Percentiles rank a stretch among this genome's conserved stretches.
phyloP scores from a whole-genome alignment of 345 rosid species.

The Durio zibethinus region DNA sequence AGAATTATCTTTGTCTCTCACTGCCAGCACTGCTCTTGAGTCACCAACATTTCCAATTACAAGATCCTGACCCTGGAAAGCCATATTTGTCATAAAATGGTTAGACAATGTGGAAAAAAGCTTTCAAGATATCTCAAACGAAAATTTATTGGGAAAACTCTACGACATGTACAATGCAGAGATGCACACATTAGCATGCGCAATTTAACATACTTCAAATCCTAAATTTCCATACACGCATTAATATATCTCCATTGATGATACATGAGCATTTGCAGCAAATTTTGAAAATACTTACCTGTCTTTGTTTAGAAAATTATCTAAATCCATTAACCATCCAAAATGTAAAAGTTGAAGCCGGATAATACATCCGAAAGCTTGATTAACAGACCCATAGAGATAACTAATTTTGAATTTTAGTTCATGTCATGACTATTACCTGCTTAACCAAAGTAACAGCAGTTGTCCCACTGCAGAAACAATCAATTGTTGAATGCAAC shows the following conservation, averaged over 20 bases:
- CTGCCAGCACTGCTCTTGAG: slow-evolving; percentile 90
- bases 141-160: not conserved
- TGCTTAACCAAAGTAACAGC: slow-evolving; percentile 85
- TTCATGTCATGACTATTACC: slow-evolving; percentile 37
- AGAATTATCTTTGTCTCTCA: slow-evolving; percentile 57
- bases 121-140: not conserved
- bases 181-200: not conserved
- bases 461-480: slow-evolving; percentile 97
- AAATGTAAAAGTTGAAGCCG: not conserved
- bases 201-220: slow-evolving; percentile 1
- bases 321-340: not conserved
- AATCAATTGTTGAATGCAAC: slow-evolving; percentile 82
- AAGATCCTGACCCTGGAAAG: slow-evolving; percentile 69
- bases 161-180: not conserved
- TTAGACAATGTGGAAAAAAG: not conserved
- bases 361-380: not conserved
- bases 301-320: not conserved
- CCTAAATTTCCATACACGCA: not conserved
- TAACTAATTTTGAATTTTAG: not conserved
- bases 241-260: not conserved
- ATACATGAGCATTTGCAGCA: not conserved
- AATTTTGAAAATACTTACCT: not conserved
- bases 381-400: slow-evolving; percentile 5
- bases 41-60: slow-evolving; percentile 86
- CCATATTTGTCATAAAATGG: slow-evolving; percentile 16